Evolutionary conservation across 257 asterid species (phyloP).

Genomic region (Solanum chaucha): DNA sequence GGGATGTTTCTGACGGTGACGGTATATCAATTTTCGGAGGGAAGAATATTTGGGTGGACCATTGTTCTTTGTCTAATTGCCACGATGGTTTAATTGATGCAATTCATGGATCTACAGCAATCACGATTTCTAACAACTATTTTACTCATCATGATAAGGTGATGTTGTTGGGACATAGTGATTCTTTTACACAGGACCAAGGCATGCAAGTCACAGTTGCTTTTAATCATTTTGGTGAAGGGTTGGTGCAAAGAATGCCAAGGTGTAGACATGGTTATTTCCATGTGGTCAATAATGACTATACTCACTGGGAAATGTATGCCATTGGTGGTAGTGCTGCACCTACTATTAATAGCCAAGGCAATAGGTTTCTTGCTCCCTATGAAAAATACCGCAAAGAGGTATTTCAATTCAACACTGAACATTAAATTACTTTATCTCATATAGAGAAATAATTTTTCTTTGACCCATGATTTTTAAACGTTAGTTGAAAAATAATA

Average conservation of each 20-base stretch:
- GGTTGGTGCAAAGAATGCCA: constrained; percentile 86
- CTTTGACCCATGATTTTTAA: not conserved
- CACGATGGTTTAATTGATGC: constrained; percentile 69
- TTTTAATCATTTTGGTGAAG: constrained; percentile 86
- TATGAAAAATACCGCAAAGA: constrained; percentile 30
- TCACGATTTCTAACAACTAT: constrained; percentile 61
- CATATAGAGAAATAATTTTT: not conserved
- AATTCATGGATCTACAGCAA: constrained; percentile 67
- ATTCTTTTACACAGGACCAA: constrained; percentile 36
- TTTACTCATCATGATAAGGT: constrained; percentile 83
- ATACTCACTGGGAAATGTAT: constrained; percentile 89
- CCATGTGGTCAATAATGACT: constrained; percentile 84
- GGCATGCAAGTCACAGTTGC: constrained; percentile 74
- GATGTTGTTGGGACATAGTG: constrained; percentile 74
- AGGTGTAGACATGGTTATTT: constrained; percentile 90
- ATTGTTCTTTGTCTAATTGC: constrained; percentile 65
- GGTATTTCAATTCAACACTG: constrained; percentile 13
- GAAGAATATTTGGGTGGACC: constrained; percentile 60
- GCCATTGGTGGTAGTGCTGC: constrained; percentile 88
- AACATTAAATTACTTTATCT: not conserved
- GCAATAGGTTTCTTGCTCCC: constrained; percentile 81
- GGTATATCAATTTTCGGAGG: constrained; percentile 50
- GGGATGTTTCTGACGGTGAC: constrained; percentile 68
- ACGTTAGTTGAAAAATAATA: not conserved
- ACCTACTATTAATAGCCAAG: constrained; percentile 79